Percentiles rank a stretch among this genome's conserved stretches.
Conservation (phyloP, 208 protist genomes). For the Herpetomonas samuelpessoai region DNA sequence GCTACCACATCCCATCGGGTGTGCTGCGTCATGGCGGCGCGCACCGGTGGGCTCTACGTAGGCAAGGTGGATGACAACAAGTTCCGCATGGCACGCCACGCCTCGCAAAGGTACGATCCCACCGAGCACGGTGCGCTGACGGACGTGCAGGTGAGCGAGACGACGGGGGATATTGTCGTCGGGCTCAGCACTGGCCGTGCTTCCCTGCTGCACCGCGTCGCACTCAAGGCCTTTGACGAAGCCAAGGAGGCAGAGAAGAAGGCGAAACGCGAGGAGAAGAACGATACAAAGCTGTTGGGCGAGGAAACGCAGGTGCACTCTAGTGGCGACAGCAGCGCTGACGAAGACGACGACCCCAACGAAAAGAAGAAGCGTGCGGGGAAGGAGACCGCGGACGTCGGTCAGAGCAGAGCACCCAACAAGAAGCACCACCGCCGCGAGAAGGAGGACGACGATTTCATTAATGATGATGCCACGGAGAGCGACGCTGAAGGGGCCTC, state of each 20-base stretch:
- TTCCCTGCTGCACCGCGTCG: conserved; percentile 35
- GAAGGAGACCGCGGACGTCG: background rate
- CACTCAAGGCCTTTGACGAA: conserved; percentile 15
- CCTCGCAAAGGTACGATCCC: conserved; percentile 32
- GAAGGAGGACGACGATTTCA: conserved; percentile 14
- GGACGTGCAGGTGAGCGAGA: conserved; percentile 32
- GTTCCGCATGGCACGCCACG: conserved; percentile 42
- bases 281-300: background rate
- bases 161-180: conserved; percentile 64
- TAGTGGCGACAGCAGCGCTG: too few species aligned
- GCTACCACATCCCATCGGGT: background rate
- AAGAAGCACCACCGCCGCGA: background rate
- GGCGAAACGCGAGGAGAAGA: background rate
- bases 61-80: conserved; percentile 46
- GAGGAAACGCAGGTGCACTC: background rate
- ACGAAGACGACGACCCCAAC: background rate
- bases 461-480: conserved; percentile 13
- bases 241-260: background rate
- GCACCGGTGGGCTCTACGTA: conserved; percentile 31
- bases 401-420: background rate
- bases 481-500: conserved; percentile 15
- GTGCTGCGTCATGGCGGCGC: background rate
- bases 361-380: background rate
- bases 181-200: conserved; percentile 51
- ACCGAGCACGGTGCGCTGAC: background rate